A percentile compares a stretch with the other conserved stretches of the same genome.
These are phyloP conservation scores for Kazachstania viticola DNA, from an alignment of 805 yeast species.

Conservation along the genomic window DNA sequence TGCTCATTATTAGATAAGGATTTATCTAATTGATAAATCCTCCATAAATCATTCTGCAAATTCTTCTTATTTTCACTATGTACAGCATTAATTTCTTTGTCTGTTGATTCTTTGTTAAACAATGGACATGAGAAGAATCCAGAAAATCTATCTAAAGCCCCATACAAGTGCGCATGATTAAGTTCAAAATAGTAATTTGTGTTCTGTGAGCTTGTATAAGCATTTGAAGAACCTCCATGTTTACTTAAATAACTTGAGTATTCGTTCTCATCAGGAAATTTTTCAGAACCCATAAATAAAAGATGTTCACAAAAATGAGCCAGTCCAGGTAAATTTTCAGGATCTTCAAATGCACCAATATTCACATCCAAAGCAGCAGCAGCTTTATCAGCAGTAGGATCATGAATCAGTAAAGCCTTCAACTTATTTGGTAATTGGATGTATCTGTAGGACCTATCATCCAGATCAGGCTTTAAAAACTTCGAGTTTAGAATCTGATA, in stretches of 20 bases:
- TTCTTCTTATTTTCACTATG: slow-evolving; percentile 94
- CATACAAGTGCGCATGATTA: slow-evolving; percentile 60
- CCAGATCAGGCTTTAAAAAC: slow-evolving; percentile 37
- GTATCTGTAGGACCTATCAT: slow-evolving; percentile 65
- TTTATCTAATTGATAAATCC: slow-evolving; percentile 76
- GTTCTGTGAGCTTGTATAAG: slow-evolving; percentile 79
- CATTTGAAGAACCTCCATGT: slow-evolving; percentile 85
- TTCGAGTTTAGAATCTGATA: slow-evolving; percentile 11
- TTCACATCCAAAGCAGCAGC: slow-evolving; percentile 74
- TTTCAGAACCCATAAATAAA: slow-evolving; percentile 69
- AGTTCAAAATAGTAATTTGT: slow-evolving; percentile 89
- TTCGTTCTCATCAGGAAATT: slow-evolving; percentile 70
- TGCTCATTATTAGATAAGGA: slow-evolving; percentile 60
- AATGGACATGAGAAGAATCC: slow-evolving; percentile 86
- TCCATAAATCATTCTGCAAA: slow-evolving; percentile 81
- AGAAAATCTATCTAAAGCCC: slow-evolving; percentile 85
- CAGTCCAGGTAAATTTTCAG: slow-evolving; percentile 50
- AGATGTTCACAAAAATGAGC: slow-evolving; percentile 74
- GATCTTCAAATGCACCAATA: slow-evolving; percentile 67
- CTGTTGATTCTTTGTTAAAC: slow-evolving; percentile 63
- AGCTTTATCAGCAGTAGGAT: slow-evolving; percentile 58
- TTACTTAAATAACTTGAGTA: slow-evolving; percentile 64
- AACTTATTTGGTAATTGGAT: slow-evolving; percentile 48
- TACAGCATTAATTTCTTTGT: slow-evolving; percentile 87
- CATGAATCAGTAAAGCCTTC: slow-evolving; percentile 53